Percentiles rank a stretch among this genome's conserved stretches.
These are phyloP conservation scores for Alisma plantagoaquatica DNA, from an alignment of 106 monocot species.

Conservation along the genomic window DNA sequence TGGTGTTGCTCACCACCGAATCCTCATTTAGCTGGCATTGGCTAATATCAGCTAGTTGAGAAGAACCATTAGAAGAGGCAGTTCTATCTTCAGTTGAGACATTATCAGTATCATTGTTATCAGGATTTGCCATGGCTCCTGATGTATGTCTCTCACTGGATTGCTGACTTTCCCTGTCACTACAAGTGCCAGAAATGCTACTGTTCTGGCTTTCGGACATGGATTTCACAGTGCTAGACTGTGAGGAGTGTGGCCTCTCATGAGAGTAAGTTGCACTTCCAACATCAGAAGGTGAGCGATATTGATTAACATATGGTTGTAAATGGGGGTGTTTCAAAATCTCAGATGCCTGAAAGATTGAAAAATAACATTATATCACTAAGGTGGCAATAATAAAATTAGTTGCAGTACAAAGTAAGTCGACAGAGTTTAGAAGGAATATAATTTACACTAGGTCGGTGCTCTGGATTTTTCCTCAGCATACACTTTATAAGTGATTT, in stretches of 20 bases:
- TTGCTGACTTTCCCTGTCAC: constrained; percentile 62
- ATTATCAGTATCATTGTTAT: constrained; percentile 23
- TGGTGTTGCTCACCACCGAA: constrained; percentile 3
- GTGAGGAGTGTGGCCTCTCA: constrained; percentile 22
- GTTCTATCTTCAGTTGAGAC: constrained; percentile 24
- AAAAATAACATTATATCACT: too few relatives aligned
- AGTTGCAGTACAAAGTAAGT: too few relatives aligned
- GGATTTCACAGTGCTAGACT: constrained; percentile 26
- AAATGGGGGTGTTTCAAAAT: constrained; percentile 63
- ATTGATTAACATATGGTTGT: constrained; percentile 63
- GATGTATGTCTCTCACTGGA: constrained; percentile 32
- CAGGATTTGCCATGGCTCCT: constrained; percentile 9
- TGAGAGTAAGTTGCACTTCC: constrained; percentile 19
- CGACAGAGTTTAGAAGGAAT: too few relatives aligned
- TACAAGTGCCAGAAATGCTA: constrained; percentile 61
- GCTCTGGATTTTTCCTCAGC: constrained; percentile 93
- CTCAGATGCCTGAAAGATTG: constrained; percentile 92
- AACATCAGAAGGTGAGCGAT: constrained; percentile 37
- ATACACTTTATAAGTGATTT: constrained; percentile 88
- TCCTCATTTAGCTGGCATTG: constrained; percentile 7
- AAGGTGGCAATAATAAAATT: too few relatives aligned
- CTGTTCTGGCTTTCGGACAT: constrained; percentile 80
- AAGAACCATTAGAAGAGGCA: constrained; percentile 1
- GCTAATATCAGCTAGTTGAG: background rate
- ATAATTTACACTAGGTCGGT: constrained; percentile 79